These are phyloP conservation scores for Talaromyces amestolkiae DNA, from an alignment of 2,329 filamentous ascomycete species.

Conservation along the genomic window DNA sequence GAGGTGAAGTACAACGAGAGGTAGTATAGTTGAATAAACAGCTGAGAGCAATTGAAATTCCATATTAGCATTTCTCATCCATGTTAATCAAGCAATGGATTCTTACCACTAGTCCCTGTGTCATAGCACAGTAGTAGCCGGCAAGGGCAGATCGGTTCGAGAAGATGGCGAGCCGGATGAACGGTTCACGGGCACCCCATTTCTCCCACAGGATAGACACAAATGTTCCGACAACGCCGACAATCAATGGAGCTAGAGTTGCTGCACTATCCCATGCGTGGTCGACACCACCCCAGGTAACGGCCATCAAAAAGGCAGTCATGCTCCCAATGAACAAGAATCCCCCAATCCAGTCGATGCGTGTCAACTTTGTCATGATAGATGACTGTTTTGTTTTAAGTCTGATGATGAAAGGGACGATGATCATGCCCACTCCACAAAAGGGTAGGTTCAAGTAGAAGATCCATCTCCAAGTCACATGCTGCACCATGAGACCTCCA, in stretches of 20 bases:
- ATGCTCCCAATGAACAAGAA: conserved; percentile 37
- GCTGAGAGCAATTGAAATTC: conserved; percentile 53
- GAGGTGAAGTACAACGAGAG: conserved; percentile 45
- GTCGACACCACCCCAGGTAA: conserved; percentile 42
- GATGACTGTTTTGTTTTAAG: conserved; percentile 57
- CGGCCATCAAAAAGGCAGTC: conserved; percentile 37
- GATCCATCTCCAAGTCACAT: conserved; percentile 31
- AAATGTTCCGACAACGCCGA: conserved; percentile 31
- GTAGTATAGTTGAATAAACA: conserved; percentile 55
- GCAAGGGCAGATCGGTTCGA: not conserved
- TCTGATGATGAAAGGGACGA: conserved; percentile 55
- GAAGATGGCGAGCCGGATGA: conserved; percentile 7
- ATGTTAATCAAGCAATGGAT: not conserved
- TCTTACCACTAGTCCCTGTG: conserved; percentile 48
- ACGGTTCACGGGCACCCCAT: not conserved
- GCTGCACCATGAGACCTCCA: conserved; percentile 42
- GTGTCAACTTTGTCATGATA: conserved; percentile 18
- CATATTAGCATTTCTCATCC: not conserved
- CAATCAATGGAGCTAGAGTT: conserved; percentile 37
- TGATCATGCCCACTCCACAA: conserved; percentile 47
- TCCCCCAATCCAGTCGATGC: conserved; percentile 41
- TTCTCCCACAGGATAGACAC: conserved; percentile 33
- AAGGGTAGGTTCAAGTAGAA: conserved; percentile 65
- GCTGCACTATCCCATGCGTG: conserved; percentile 36
- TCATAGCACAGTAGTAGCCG: conserved; percentile 26